Evolutionary conservation across 1,139 yeast species (phyloP), one percentile per base, ranked within the genome.

Genomic region (Candida sp.): DNA sequence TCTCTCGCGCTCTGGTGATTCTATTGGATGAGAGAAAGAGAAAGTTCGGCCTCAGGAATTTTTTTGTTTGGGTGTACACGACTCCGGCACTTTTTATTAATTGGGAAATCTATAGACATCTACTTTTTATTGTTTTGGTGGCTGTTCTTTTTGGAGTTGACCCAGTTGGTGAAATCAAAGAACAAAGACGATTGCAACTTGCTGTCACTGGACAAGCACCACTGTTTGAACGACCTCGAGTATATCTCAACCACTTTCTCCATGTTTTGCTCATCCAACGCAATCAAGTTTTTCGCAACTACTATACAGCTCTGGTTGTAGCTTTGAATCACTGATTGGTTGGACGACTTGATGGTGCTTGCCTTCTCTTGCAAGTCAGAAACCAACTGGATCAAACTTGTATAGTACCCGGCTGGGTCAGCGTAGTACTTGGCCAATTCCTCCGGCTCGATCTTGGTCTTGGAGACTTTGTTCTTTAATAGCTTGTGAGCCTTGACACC

Each of bases 161-260:
- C 65, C 96, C 96, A 92, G 68, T 91, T 91, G 62, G 89, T 79
- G 55, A 91, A 84, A 60, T 92, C 98, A 58, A 85, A 80, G 67
- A 90, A 90, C 62, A 90, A 66, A 11, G 83, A 77, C 2, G 90
- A 78, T 31, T 82, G 83, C 41, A 84, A 72, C 60, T 82, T 84
- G 52, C 83, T 76, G 46, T 71, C 71, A 38, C 71, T 61, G 51
- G 76, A 68, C 30, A 58, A 59, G 46, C 86, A 80, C 97, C 97
- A 91, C 23, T 66, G 62, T 58, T 83, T 81, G 65, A 90, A 62
- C 8, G 88, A 71, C 0, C 65, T 66, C 3, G 80, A 60, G 65
- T 91, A 92, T n/a, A 84, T 60, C 46, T 81, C 84, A 42, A 85
- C 73, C 28, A 90, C 63, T 17, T 55, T 55, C 9, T 69, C 72